phyloP scores from a whole-genome alignment of 768 basidiomycete species.

The Lentinula guzmanii region DNA sequence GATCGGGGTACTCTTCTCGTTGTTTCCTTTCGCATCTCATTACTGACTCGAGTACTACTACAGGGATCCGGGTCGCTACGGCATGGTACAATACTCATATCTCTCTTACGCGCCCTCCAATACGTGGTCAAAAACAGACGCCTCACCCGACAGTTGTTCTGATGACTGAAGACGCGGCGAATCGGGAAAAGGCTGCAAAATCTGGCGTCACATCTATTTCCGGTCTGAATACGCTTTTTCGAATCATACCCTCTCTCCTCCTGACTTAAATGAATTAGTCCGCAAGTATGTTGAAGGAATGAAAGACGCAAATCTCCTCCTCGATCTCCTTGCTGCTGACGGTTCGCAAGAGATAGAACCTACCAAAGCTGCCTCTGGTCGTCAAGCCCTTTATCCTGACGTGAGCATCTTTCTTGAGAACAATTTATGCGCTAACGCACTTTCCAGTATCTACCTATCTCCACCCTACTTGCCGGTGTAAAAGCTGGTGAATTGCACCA shows the following conservation, averaged over 20 bases:
- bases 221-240: slow-evolving; percentile 32
- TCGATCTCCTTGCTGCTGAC: slow-evolving; percentile 75
- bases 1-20: slow-evolving; percentile 65
- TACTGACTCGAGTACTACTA: neutral
- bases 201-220: slow-evolving; percentile 58
- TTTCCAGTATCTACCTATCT: slow-evolving; percentile 69
- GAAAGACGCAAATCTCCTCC: slow-evolving; percentile 54
- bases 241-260: neutral
- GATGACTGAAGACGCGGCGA: slow-evolving; percentile 86
- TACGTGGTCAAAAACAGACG: slow-evolving; percentile 41
- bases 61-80: slow-evolving; percentile 85
- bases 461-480: slow-evolving; percentile 72
- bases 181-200: slow-evolving; percentile 67
- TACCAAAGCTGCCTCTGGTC: slow-evolving; percentile 46
- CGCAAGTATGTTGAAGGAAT: slow-evolving; percentile 78
- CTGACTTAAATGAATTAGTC: slow-evolving; percentile 31
- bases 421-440: neutral
- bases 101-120: slow-evolving; percentile 39
- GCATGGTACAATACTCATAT: slow-evolving; percentile 85
- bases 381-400: slow-evolving; percentile 68
- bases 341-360: slow-evolving; percentile 61
- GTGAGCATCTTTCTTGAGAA: slow-evolving; percentile 30
- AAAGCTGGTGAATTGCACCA: slow-evolving; percentile 82
- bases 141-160: slow-evolving; percentile 63
- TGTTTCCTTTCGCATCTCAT: neutral